phyloP scores from a whole-genome alignment of 352 stramenopile genomes.

The Peronospora farinosa region DNA sequence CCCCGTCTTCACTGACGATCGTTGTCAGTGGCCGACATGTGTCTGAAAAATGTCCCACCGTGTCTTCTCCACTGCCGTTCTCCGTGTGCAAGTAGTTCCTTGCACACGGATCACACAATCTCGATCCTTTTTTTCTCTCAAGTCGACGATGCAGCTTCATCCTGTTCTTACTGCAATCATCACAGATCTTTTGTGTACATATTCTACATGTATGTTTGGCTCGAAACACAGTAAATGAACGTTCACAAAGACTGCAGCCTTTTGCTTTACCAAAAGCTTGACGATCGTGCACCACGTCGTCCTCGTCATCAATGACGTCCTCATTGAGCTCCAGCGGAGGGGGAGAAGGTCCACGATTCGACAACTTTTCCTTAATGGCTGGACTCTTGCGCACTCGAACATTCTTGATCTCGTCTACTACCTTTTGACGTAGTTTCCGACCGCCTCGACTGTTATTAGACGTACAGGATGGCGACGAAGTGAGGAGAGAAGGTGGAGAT shows the following conservation, averaged over 20 bases:
- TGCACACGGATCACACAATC: conserved; percentile 67
- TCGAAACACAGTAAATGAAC: conserved; percentile 71
- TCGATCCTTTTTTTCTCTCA: conserved; percentile 63
- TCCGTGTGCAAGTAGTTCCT: conserved; percentile 47
- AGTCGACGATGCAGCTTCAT: conserved; percentile 63
- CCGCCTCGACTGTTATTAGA: conserved; percentile 14
- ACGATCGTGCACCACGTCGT: conserved; percentile 16
- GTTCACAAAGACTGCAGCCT: conserved; percentile 56
- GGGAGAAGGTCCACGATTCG: conserved; percentile 5
- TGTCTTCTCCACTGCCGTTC: conserved; percentile 19
- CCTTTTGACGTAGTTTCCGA: conserved; percentile 44
- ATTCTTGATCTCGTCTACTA: conserved; percentile 68
- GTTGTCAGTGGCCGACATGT: conserved; percentile 24
- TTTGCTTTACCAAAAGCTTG: conserved; percentile 20
- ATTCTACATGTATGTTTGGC: conserved; percentile 79
- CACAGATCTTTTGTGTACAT: conserved; percentile 64
- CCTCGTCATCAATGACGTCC: conserved; percentile 20
- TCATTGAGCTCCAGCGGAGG: conserved; percentile 35
- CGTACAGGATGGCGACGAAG: conserved; percentile 6
- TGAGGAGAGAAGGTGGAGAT: neutral
- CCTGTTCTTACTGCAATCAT: conserved; percentile 80
- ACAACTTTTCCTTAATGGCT: conserved; percentile 8
- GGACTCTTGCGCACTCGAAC: conserved; percentile 38
- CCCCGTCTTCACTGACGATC: conserved; percentile 12
- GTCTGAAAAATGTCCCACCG: conserved; percentile 23